phyloP scores from a whole-genome alignment of 805 yeast genomes.

The Lipomyces yamanashiensis region DNA sequence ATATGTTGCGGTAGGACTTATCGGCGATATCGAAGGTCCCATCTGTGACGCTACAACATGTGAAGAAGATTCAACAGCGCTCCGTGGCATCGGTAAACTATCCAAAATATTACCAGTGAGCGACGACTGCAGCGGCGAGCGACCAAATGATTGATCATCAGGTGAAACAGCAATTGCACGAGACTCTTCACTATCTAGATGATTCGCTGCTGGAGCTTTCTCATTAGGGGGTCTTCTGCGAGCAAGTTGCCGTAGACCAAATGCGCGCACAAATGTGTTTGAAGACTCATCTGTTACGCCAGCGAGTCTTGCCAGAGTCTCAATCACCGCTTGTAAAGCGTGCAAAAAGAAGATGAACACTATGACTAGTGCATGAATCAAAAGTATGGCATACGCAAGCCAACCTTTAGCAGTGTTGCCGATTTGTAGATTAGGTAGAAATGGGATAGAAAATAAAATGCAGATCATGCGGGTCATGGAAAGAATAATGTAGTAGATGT shows the following conservation, averaged over 20 bases:
- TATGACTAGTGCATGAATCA: conserved; percentile 42
- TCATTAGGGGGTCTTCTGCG: conserved; percentile 28
- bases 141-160: neutral
- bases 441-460: conserved; percentile 40
- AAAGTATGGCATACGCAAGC: conserved; percentile 44
- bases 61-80: neutral
- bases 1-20: conserved; percentile 28
- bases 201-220: neutral
- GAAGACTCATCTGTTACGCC: conserved; percentile 25
- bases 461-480: conserved; percentile 36
- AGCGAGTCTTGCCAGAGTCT: conserved; percentile 33
- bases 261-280: conserved; percentile 28
- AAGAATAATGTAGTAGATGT: conserved; percentile 35
- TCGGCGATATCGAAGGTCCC: conserved; percentile 15
- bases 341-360: conserved; percentile 41
- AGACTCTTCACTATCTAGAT: conserved; percentile 2
- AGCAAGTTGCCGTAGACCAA: conserved; percentile 37
- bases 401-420: conserved; percentile 39
- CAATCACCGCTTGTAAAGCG: conserved; percentile 40
- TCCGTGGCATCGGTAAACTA: conserved; percentile 3
- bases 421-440: conserved; percentile 38
- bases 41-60: neutral
- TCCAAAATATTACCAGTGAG: conserved; percentile 11
- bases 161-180: neutral
- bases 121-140: conserved; percentile 11